phyloP scores from a whole-genome alignment of 305 asterid species.

The Caryopteris hybrid region DNA sequence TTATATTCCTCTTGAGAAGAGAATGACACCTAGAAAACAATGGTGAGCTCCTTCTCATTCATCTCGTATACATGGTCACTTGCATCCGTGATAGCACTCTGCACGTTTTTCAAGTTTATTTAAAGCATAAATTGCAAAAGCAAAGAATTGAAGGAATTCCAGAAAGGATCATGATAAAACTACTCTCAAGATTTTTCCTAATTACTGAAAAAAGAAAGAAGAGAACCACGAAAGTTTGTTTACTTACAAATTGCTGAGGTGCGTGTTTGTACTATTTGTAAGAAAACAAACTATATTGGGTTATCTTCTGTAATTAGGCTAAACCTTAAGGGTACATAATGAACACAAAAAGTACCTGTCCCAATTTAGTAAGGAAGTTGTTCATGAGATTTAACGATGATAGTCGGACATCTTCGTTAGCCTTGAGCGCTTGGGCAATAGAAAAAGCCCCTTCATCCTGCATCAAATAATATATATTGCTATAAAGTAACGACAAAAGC shows the following conservation, averaged over 20 bases:
- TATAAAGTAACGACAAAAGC: not conserved
- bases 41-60: constrained; percentile 76
- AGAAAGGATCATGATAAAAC: not conserved
- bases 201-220: too few relatives aligned
- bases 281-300: too few relatives aligned
- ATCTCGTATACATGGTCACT: constrained; percentile 93
- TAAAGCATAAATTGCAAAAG: too few relatives aligned
- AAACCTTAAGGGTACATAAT: not conserved
- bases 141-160: not conserved
- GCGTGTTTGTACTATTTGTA: not conserved
- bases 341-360: constrained; percentile 51
- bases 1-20: constrained; percentile 5
- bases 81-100: constrained; percentile 93
- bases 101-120: constrained; percentile 30
- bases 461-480: not conserved
- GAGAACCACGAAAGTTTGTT: not conserved
- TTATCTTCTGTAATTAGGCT: too few relatives aligned
- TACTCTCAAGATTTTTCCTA: too few relatives aligned
- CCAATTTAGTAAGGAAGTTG: constrained; percentile 90
- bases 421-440: constrained; percentile 93
- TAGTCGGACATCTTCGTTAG: constrained; percentile 88
- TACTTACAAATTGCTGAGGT: not conserved
- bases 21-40: constrained; percentile 53
- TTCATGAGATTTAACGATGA: constrained; percentile 74
- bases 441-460: constrained; percentile 97